Evolutionary conservation across 768 basidiomycete genomes (phyloP).

Genomic region (Crassisporium funariophilum): DNA sequence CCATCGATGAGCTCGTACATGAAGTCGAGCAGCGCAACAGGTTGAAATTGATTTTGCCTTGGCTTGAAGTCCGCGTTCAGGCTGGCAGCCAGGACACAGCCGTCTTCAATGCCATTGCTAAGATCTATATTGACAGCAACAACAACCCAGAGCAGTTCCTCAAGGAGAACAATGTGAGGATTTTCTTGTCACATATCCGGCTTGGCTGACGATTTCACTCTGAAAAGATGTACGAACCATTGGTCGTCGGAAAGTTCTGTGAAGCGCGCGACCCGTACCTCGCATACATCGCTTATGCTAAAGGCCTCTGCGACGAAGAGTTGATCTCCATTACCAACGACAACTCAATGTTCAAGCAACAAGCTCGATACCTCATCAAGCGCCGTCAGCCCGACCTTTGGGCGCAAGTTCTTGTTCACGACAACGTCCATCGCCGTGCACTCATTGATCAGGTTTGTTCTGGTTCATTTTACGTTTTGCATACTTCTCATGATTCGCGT

Average conservation of each 20-base stretch:
- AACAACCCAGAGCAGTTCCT: slow-evolving; percentile 97
- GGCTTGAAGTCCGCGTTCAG: slow-evolving; percentile 93
- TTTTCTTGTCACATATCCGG: background rate
- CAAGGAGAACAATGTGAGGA: slow-evolving; percentile 94
- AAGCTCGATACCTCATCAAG: slow-evolving; percentile 96
- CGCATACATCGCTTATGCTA: slow-evolving; percentile 98
- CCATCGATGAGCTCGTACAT: slow-evolving; percentile 95
- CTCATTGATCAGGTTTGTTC: slow-evolving; percentile 84
- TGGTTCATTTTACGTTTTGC: background rate
- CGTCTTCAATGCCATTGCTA: slow-evolving; percentile 96
- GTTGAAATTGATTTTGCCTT: slow-evolving; percentile 94
- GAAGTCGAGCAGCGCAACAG: slow-evolving; percentile 97
- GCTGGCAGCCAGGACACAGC: slow-evolving; percentile 93
- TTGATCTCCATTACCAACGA: slow-evolving; percentile 96
- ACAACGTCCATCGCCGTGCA: slow-evolving; percentile 90
- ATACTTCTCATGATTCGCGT: slow-evolving; percentile 4
- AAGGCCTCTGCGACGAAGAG: slow-evolving; percentile 98
- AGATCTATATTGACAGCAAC: slow-evolving; percentile 99
- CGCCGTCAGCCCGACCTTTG: slow-evolving; percentile 94
- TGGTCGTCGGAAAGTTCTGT: slow-evolving; percentile 98
- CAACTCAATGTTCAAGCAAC: slow-evolving; percentile 99
- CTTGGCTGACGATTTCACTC: slow-evolving; percentile 11
- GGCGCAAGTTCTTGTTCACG: slow-evolving; percentile 89
- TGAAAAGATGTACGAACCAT: slow-evolving; percentile 88
- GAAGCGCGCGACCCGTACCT: slow-evolving; percentile 98